A percentile compares a stretch with the other conserved stretches of the same genome.
Evolutionary conservation across 108 stramenopile genomes (phyloP).

Genomic region (Skeletonema potamos): DNA sequence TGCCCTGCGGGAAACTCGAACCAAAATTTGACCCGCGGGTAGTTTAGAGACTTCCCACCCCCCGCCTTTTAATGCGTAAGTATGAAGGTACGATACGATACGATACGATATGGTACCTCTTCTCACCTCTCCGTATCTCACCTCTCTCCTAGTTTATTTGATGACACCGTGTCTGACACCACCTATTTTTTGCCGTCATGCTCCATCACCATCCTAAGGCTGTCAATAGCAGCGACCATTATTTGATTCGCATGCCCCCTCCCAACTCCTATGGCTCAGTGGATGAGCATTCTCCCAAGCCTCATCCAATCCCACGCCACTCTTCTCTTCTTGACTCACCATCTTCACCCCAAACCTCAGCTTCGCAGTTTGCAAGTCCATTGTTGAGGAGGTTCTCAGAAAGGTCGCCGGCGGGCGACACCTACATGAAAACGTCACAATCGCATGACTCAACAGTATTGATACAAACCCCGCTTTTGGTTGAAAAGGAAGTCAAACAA

Average conservation of each 20-base stretch:
- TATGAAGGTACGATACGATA: no score
- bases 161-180: no score
- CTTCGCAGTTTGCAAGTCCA: conserved; percentile 14
- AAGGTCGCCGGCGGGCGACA: not conserved
- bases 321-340: conserved; percentile 8
- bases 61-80: no score
- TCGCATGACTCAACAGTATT: not conserved
- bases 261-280: not conserved
- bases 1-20: no score
- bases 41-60: no score
- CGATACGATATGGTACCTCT: no score
- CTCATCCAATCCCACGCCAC: not conserved
- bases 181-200: no score
- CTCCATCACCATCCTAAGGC: not conserved
- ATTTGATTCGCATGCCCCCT: no score
- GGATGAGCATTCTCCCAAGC: not conserved
- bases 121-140: no score
- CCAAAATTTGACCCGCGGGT: no score
- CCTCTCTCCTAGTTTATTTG: no score
- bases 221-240: no score
- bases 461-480: not conserved
- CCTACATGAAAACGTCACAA: not conserved
- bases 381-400: conserved; percentile 8
- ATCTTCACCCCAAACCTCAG: not conserved
- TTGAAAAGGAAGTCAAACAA: not conserved